Evolutionary conservation across 2,329 filamentous ascomycete species (phyloP), one percentile per base, ranked within the genome.

Genomic region (Trichoderma brevicompactum): DNA sequence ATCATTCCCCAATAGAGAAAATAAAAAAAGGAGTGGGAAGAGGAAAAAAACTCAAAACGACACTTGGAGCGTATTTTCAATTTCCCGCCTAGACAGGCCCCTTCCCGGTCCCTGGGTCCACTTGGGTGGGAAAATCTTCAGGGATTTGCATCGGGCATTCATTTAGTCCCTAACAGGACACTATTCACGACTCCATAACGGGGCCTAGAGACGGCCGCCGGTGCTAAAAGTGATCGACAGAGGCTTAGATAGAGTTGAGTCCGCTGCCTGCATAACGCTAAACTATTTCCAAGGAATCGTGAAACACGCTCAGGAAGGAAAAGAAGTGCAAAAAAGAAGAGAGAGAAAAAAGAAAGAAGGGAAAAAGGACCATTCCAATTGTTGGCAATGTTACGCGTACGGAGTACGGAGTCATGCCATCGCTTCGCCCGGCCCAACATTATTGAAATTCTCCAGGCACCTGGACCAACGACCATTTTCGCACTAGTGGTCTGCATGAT

Each of bases 221-320:
- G 53, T 56, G 53, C 53, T 34, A 56, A 43, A 32, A 43, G 53
- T 17, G 53, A 56, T 56, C 53, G 53, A 44, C 38, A 34, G 38
- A 56, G 38, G 53, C 53, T 56, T 56, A 44, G 53, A 56, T 56
- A 56, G 15, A 56, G 19, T 44, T 43, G 38, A 44, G 40, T n/a
- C 23, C 15, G 48, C 32, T 52, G 9, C 48, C 7, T 52, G 48
- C 48, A 52, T 34, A n/a, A 52, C 48, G 48, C 34, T 38, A 54
- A 32, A 36, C 50, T 38, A 38, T 40, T 54, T 40, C 5, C 32
- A 23, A 32, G 34, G 17, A 34, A 54, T 40, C n/a, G 10, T 54
- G 50, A 54, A 40, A 40, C 50, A 15, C 12, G 50, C 17, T 52
- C 48, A 52, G 28, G 41, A 44, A 32, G 17, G 17, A 28, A 28